A percentile compares a stretch with the other conserved stretches of the same genome.
Conservation (phyloP, 768 basidiomycete species). For the Pisolithus tinctorius region DNA sequence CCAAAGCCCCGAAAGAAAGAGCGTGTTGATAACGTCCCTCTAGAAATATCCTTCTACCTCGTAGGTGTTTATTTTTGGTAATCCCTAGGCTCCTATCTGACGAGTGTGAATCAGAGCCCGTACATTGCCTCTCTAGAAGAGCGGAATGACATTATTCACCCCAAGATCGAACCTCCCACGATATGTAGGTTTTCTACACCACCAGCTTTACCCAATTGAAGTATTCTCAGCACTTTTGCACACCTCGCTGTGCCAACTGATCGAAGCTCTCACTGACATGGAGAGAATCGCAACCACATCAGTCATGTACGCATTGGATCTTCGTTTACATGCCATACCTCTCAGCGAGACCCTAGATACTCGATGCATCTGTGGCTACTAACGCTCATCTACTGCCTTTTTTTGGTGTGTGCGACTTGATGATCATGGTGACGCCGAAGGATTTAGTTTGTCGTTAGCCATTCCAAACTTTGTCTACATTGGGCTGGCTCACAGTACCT, state of each 20-base stretch:
- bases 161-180: slow-evolving; percentile 46
- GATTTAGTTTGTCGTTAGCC: slow-evolving; percentile 34
- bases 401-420: slow-evolving; percentile 38
- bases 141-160: slow-evolving; percentile 18
- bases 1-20: slow-evolving; percentile 46
- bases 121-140: slow-evolving; percentile 55
- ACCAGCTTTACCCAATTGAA: not conserved
- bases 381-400: slow-evolving; percentile 51
- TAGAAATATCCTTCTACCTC: slow-evolving; percentile 64
- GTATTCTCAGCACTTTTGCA: slow-evolving; percentile 39
- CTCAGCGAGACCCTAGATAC: slow-evolving; percentile 35
- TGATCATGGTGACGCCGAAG: not conserved
- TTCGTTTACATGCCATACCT: not conserved
- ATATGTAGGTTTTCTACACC: slow-evolving; percentile 36
- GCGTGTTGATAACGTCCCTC: slow-evolving; percentile 56
- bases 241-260: slow-evolving; percentile 43
- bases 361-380: slow-evolving; percentile 63
- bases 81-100: not conserved
- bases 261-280: slow-evolving; percentile 60
- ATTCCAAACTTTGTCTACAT: slow-evolving; percentile 49
- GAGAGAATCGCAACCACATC: slow-evolving; percentile 71
- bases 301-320: not conserved
- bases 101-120: slow-evolving; percentile 42
- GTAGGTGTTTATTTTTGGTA: slow-evolving; percentile 30
- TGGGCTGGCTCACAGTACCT: slow-evolving; percentile 61